Conservation (phyloP, 2,329 filamentous ascomycete genomes). For the Neoascochyta sp. region DNA sequence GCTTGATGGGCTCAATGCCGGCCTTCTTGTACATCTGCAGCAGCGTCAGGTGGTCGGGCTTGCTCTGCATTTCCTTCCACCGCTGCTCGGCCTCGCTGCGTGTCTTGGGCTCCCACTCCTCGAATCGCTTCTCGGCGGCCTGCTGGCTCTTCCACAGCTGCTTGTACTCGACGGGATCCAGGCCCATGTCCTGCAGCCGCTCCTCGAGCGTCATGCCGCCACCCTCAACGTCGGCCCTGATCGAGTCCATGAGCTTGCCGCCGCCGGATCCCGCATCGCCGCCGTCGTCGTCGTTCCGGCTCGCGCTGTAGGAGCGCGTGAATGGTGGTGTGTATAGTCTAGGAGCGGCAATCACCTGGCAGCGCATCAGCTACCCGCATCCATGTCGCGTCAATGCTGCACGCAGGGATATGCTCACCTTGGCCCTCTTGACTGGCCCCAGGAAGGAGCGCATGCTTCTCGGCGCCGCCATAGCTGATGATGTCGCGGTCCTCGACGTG, state of each 20-base stretch:
- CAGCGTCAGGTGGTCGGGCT: slow-evolving; percentile 29
- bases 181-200: slow-evolving; percentile 24
- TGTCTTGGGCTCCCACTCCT: slow-evolving; percentile 27
- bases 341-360: slow-evolving; percentile 24
- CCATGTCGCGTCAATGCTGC: too few species aligned
- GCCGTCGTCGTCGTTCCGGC: slow-evolving; percentile 17
- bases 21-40: slow-evolving; percentile 31
- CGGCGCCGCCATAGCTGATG: slow-evolving; percentile 43
- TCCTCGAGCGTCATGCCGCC: slow-evolving; percentile 23
- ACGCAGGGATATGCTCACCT: too few species aligned
- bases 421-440: slow-evolving; percentile 42
- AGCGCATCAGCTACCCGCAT: slow-evolving; percentile 18
- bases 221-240: slow-evolving; percentile 19
- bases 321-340: slow-evolving; percentile 23
- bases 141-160: slow-evolving; percentile 26
- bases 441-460: slow-evolving; percentile 44
- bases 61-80: slow-evolving; percentile 30
- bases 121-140: slow-evolving; percentile 15
- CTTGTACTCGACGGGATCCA: slow-evolving; percentile 29
- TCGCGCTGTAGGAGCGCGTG: slow-evolving; percentile 18
- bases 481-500: slow-evolving; percentile 9
- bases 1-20: slow-evolving; percentile 33
- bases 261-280: slow-evolving; percentile 3
- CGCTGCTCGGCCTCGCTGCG: slow-evolving; percentile 25
- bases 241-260: slow-evolving; percentile 10